phyloP scores from a whole-genome alignment of 2,329 filamentous ascomycete species.

The Botryotinia convoluta region DNA sequence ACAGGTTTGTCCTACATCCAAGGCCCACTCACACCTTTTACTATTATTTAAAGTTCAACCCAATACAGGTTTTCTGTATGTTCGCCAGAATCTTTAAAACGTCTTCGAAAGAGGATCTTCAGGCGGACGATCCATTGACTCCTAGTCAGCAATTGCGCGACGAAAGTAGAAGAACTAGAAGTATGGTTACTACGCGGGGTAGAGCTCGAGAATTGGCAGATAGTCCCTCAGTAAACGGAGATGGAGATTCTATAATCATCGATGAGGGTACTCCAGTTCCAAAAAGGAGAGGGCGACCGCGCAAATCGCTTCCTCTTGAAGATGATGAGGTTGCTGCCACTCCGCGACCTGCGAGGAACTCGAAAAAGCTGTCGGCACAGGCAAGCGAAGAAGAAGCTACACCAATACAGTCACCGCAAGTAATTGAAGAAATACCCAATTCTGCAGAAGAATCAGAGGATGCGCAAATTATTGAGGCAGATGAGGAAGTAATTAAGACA shows the following conservation, averaged over 20 bases:
- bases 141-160: conserved; percentile 19
- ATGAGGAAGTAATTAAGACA: neutral
- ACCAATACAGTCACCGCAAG: conserved; percentile 20
- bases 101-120: conserved; percentile 30
- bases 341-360: conserved; percentile 30
- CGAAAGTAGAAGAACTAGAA: conserved; percentile 14
- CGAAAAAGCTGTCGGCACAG: conserved; percentile 29
- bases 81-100: conserved; percentile 32
- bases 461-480: neutral
- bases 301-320: conserved; percentile 11
- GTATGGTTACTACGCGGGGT: conserved; percentile 31
- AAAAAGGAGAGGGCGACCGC: conserved; percentile 20
- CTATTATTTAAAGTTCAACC: neutral
- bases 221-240: conserved; percentile 20
- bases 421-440: conserved; percentile 32
- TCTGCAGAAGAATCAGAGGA: conserved; percentile 12
- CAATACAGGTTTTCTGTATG: conserved; percentile 26
- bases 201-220: conserved; percentile 19
- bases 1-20: neutral
- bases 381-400: conserved; percentile 25
- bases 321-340: conserved; percentile 19
- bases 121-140: conserved; percentile 16
- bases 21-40: neutral
- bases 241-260: conserved; percentile 24
- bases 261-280: conserved; percentile 21